Evolutionary conservation across 176 grass and related monocot species (phyloP), one percentile per base, ranked within the genome.

Genomic region (Aegilops tauschii): DNA sequence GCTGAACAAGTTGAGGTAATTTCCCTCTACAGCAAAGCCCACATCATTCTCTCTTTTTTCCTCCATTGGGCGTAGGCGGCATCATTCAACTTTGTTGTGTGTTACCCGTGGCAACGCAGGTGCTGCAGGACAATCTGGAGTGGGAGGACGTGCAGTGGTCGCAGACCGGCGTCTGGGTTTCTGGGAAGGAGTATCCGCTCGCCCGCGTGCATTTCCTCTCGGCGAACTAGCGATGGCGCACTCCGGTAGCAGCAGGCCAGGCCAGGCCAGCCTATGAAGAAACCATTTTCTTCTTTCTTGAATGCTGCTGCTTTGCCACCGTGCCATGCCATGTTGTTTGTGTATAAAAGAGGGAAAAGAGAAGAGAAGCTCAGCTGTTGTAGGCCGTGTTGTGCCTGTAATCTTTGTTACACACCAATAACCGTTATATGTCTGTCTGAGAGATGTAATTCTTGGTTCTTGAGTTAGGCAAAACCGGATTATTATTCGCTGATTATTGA

Each of bases 121-220:
- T 96, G 35, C 79, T 99, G 87, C 88, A 90, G 36, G 97, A 96
- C 49, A 94, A 94, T 64, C 84, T 96, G 68, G 97, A 99, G 36
- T 99, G 97, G 97, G 97, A 99, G 84, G 97, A 99, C 3, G 90
- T 99, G 65, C 97, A 93, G 83, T 99, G 97, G 97, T 94, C 94
- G 31, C 94, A 93, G 44, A 96, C 86, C 6, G 90, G 92, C 35
- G 92, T 99, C 30, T 99, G 92, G 92, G 89, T 99, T 23, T 68
- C 90, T 6, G 97, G 92, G 49, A 96, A 96, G 89, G 94, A 99
- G 64, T 94, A 99, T 80, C 83, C 85, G 44, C 89, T 99, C 62
- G 97, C 94, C 31, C 88, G 97, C 34, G 94, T 94, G 40, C 94
- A 96, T 68, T 99, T 99, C 66, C 76, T 99, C 40, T 90, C 94